These are phyloP conservation scores for Paspalum notatum DNA, from an alignment of 176 grass and related monocot species.

Conservation along the genomic window DNA sequence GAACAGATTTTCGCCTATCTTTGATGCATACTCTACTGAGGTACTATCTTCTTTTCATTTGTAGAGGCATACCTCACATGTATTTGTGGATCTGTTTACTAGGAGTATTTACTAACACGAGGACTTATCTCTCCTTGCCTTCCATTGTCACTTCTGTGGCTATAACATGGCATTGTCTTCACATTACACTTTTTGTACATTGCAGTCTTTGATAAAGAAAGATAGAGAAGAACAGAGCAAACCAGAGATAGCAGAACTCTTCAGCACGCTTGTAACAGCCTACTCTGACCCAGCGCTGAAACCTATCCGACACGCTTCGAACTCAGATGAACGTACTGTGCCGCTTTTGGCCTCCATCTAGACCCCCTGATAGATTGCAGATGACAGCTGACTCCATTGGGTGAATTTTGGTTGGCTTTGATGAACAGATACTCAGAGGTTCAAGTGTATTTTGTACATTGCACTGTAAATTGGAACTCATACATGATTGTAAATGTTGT, in stretches of 20 bases:
- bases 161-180: neutral
- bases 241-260: slow-evolving; percentile 74
- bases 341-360: slow-evolving; percentile 63
- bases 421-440: slow-evolving; percentile 1
- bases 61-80: neutral
- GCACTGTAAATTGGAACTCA: slow-evolving; percentile 30
- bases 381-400: neutral
- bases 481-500: neutral
- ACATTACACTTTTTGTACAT: slow-evolving; percentile 17
- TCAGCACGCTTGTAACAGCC: slow-evolving; percentile 57
- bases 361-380: slow-evolving; percentile 19
- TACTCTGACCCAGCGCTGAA: slow-evolving; percentile 72
- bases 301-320: slow-evolving; percentile 46
- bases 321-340: slow-evolving; percentile 49
- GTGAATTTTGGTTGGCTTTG: slow-evolving; percentile 36
- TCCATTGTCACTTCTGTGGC: neutral
- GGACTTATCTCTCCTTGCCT: neutral
- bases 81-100: neutral
- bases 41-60: slow-evolving; percentile 39
- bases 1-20: slow-evolving; percentile 84
- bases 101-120: neutral
- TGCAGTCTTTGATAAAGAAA: slow-evolving; percentile 91
- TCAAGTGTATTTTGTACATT: slow-evolving; percentile 19
- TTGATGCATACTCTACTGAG: slow-evolving; percentile 80
- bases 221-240: slow-evolving; percentile 76